Conservation (phyloP, 2,329 filamentous ascomycete genomes). For the Tolypocladium amazonense region DNA sequence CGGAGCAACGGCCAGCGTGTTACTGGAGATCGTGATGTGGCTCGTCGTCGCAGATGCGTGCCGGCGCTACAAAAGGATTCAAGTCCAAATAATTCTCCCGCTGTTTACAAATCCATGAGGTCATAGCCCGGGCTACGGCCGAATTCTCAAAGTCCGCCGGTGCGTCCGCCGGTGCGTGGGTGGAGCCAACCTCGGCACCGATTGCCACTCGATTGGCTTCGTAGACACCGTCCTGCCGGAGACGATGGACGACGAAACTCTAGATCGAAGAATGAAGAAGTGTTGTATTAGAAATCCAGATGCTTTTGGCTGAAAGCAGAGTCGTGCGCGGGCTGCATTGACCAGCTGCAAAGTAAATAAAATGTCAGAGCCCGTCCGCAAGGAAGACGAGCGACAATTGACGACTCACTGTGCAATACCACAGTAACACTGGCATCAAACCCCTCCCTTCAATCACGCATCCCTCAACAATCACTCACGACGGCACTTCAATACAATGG, state of each 20-base stretch:
- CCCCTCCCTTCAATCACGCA: not conserved
- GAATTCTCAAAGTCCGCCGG: not conserved
- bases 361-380: not conserved
- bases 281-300: not conserved
- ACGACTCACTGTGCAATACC: not conserved
- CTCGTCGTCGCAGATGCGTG: too few species aligned
- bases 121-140: not conserved
- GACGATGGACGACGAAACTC: not conserved
- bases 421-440: not conserved
- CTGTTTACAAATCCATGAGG: not conserved
- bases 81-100: not conserved
- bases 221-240: not conserved
- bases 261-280: not conserved
- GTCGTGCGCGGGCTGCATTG: not conserved
- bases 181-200: not conserved
- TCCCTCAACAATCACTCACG: not conserved
- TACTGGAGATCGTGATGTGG: not conserved
- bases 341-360: not conserved
- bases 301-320: not conserved
- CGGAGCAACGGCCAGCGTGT: not conserved
- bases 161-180: too few species aligned
- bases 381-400: not conserved
- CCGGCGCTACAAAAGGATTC: too few species aligned
- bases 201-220: not conserved
- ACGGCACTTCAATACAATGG: conserved; percentile 16